These are phyloP conservation scores for Penicillium aurantiogriseum DNA, from an alignment of 2,329 filamentous ascomycete genomes.

Conservation along the genomic window DNA sequence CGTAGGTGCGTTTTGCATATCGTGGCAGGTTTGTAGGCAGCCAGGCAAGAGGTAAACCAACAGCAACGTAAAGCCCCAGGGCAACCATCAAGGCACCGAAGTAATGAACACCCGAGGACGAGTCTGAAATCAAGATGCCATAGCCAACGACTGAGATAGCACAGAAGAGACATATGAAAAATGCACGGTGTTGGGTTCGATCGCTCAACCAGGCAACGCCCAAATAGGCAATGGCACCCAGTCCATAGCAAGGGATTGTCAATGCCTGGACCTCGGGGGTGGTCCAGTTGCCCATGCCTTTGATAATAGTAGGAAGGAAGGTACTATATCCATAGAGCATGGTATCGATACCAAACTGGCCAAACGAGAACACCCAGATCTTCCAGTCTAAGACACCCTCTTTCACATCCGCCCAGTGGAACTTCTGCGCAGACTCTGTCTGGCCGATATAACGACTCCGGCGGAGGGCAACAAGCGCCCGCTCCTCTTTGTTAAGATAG, in stretches of 20 bases:
- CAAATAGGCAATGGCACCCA: constrained; percentile 70
- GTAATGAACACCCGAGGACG: constrained; percentile 64
- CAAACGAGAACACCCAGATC: constrained; percentile 67
- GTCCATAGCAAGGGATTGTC: constrained; percentile 73
- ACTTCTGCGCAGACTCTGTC: constrained; percentile 51
- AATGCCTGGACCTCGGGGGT: constrained; percentile 68
- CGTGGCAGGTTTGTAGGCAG: constrained; percentile 66
- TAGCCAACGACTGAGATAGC: constrained; percentile 66
- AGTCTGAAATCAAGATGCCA: constrained; percentile 62
- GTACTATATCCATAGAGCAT: constrained; percentile 78
- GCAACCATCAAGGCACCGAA: constrained; percentile 77
- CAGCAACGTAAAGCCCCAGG: constrained; percentile 64
- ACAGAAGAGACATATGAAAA: constrained; percentile 64
- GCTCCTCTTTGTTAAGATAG: constrained; percentile 61
- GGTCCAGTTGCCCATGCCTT: constrained; percentile 63
- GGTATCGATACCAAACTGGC: constrained; percentile 70
- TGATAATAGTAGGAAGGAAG: constrained; percentile 76
- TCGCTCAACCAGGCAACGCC: constrained; percentile 66
- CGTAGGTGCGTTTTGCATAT: constrained; percentile 73
- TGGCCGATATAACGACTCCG: constrained; percentile 53
- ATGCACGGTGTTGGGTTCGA: constrained; percentile 61
- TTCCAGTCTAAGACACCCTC: constrained; percentile 73
- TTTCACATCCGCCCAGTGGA: constrained; percentile 63
- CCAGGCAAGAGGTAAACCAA: constrained; percentile 58
- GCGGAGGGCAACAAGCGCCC: constrained; percentile 54